Base-by-base conservation (phyloP, 2,329 filamentous ascomycete genomes). In the Hypocrella siamensis region DNA sequence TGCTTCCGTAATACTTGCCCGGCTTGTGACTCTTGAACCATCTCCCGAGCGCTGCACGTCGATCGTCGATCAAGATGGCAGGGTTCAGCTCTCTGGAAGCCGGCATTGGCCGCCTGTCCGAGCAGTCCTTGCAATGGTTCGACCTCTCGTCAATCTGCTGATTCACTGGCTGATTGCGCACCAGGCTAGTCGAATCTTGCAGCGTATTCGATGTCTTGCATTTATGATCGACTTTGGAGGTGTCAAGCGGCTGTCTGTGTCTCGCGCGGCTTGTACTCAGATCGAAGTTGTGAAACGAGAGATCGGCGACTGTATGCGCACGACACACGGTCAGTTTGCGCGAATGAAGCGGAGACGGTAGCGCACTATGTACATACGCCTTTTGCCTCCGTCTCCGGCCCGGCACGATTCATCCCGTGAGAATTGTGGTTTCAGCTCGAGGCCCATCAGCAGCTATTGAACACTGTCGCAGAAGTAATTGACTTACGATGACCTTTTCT, bases 401-500 rank as follows among this genome's bases (percentile, higher is more conserved):
- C 18, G 14, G n/a, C 10, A 4, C 3, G 19, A 11, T 3, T 27
- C 17, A 10, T 18, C 14, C 10, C 12, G n/a, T 6, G 19, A 12
- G 6, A 33, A 17, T 22, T 29, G 17, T 19, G 35, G 33, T 18
- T 35, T 35, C 19, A 35, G 32, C 35, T 37, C 8, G 14, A 17
- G 11, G 9, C 11, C 16, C 15, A 12, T 35, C 30, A 35, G 30
- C 12, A 25, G 6, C 4, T 16, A 12, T 8, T 6, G 19, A 6
- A 26, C n/a, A 6, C 6, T 17, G 8, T 16, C 19, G 5, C 6
- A 10, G 14, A 24, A 5, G 18, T 9, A 7, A 7, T 10, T 6
- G 14, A 26, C 35, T 32, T 34, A 37, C 35, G 19, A 29, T 35
- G 15, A 37, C 26, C 15, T 21, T 12, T 19, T 30, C 30, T 17